Evolutionary conservation across 2,329 filamentous ascomycete genomes (phyloP).

Genomic region (Sarocladium kiliense): DNA sequence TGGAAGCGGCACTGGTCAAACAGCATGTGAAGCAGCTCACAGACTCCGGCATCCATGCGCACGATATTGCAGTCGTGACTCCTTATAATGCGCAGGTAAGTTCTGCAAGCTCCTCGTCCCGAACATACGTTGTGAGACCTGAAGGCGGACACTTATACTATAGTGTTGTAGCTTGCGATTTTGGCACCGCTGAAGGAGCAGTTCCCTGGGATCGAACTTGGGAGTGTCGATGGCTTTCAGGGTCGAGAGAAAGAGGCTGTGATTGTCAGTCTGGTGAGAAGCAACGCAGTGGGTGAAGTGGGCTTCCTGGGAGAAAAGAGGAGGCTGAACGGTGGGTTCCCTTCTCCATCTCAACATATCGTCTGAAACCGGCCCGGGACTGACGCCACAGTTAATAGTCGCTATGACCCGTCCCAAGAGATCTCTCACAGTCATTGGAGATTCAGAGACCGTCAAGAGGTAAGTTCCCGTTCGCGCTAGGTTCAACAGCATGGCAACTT

Average conservation of each 20-base stretch:
- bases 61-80: slow-evolving; percentile 89
- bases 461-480: slow-evolving; percentile 44
- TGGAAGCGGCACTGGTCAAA: slow-evolving; percentile 77
- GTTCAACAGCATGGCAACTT: not conserved
- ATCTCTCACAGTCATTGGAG: slow-evolving; percentile 85
- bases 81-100: slow-evolving; percentile 89
- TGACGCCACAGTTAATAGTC: slow-evolving; percentile 51
- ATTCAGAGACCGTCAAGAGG: slow-evolving; percentile 88
- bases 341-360: not conserved
- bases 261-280: slow-evolving; percentile 87
- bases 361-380: not conserved
- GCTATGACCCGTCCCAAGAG: slow-evolving; percentile 95
- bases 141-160: not conserved
- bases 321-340: slow-evolving; percentile 76
- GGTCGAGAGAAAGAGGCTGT: slow-evolving; percentile 96
- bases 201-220: slow-evolving; percentile 85
- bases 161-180: slow-evolving; percentile 57
- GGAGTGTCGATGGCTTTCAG: slow-evolving; percentile 95
- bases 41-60: slow-evolving; percentile 70
- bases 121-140: slow-evolving; percentile 1
- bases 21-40: slow-evolving; percentile 73
- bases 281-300: slow-evolving; percentile 80
- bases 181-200: slow-evolving; percentile 75
- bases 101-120: slow-evolving; percentile 2
- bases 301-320: slow-evolving; percentile 92